phyloP scores from a whole-genome alignment of 2,329 filamentous ascomycete species.

The Neofusicoccum kwambonambiense region DNA sequence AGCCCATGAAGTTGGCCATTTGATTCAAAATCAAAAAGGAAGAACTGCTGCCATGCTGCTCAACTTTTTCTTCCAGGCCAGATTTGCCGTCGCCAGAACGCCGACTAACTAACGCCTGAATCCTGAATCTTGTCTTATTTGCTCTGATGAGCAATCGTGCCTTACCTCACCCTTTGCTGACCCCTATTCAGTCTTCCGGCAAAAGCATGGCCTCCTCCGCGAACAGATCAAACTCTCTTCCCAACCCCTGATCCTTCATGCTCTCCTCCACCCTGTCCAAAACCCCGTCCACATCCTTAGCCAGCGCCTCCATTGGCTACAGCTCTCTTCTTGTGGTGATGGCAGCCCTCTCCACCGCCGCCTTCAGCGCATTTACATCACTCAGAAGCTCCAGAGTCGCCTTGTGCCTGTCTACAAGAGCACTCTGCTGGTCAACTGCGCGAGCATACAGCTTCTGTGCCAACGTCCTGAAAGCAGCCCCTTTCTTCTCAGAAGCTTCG shows the following conservation, averaged over 20 bases:
- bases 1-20: neutral
- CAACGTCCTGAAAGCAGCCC: neutral
- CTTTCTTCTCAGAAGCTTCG: neutral
- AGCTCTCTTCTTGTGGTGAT: neutral
- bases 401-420: neutral
- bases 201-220: neutral
- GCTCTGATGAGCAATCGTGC: neutral
- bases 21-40: too few species aligned
- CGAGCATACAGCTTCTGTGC: neutral
- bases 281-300: neutral
- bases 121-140: neutral
- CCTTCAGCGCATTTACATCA: neutral
- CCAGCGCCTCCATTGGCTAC: neutral
- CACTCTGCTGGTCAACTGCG: neutral
- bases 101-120: neutral
- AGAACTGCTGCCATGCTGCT: too few species aligned
- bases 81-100: too few species aligned
- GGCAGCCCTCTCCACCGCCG: neutral
- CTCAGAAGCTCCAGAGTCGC: neutral
- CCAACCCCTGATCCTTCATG: neutral
- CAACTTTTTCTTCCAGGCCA: too few species aligned
- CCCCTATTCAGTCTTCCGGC: neutral
- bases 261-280: neutral
- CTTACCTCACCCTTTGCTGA: neutral
- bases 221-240: neutral